These are phyloP conservation scores for Penicilliopsis zonata DNA, from an alignment of 495 filamentous ascomycete genomes.

Conservation along the genomic window DNA sequence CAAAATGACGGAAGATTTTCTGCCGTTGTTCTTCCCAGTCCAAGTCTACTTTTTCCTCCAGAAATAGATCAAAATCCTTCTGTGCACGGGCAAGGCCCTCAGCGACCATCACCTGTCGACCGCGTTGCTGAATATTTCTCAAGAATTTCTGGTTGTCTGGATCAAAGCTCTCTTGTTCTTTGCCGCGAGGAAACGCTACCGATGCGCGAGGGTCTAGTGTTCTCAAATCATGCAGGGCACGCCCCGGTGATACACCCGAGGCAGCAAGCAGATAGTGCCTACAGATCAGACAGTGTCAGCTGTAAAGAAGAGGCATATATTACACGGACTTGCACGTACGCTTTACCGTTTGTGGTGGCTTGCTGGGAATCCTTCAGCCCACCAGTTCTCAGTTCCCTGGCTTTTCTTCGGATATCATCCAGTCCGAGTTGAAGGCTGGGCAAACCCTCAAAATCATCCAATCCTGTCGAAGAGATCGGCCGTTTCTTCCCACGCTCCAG, in stretches of 20 bases:
- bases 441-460: constrained; percentile 33
- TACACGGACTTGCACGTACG: constrained; percentile 26
- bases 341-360: constrained; percentile 47
- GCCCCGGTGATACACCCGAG: constrained; percentile 72
- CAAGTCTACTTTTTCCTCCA: constrained; percentile 88
- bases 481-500: constrained; percentile 59
- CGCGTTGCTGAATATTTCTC: constrained; percentile 73
- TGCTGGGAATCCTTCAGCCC: constrained; percentile 30
- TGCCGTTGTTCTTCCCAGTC: constrained; percentile 92
- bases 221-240: constrained; percentile 67
- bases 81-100: constrained; percentile 79
- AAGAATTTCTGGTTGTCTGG: constrained; percentile 77
- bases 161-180: constrained; percentile 41
- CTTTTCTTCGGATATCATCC: constrained; percentile 74
- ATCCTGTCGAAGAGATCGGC: constrained; percentile 23
- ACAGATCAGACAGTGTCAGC: neutral
- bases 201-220: constrained; percentile 37
- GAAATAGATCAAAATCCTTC: constrained; percentile 78
- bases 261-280: constrained; percentile 79
- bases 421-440: constrained; percentile 67
- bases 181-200: constrained; percentile 21
- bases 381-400: constrained; percentile 59
- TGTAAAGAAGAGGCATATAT: neutral
- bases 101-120: constrained; percentile 78
- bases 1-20: constrained; percentile 92